phyloP scores from a whole-genome alignment of 805 yeast species.

The Pichia manshurica region DNA sequence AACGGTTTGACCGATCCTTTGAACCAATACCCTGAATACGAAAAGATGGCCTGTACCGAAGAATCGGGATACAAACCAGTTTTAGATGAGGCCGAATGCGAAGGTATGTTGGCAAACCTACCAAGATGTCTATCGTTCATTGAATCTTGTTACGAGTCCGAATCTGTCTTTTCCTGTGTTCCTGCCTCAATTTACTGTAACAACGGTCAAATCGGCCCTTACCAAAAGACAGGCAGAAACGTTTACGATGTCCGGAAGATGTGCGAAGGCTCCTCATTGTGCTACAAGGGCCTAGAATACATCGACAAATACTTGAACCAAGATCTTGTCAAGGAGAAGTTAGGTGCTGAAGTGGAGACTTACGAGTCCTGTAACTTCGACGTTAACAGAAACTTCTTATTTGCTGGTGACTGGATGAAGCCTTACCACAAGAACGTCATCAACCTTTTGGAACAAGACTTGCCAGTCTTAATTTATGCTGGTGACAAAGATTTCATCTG shows the following conservation, averaged over 20 bases:
- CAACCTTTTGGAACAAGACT: conserved; percentile 54
- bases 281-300: conserved; percentile 47
- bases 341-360: conserved; percentile 50
- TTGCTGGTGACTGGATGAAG: conserved; percentile 60
- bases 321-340: conserved; percentile 45
- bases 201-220: conserved; percentile 55
- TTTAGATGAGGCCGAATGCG: conserved; percentile 63
- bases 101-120: conserved; percentile 51
- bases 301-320: conserved; percentile 49
- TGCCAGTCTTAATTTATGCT: conserved; percentile 86
- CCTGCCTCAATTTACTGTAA: conserved; percentile 62
- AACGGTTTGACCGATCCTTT: conserved; percentile 88
- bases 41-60: conserved; percentile 91
- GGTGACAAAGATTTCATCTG: conserved; percentile 92
- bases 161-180: conserved; percentile 53
- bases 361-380: conserved; percentile 48
- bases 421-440: conserved; percentile 57
- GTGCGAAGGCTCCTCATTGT: conserved; percentile 47
- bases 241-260: conserved; percentile 57
- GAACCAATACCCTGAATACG: conserved; percentile 69
- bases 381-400: conserved; percentile 43
- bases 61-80: conserved; percentile 76
- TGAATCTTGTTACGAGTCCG: conserved; percentile 57
- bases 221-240: conserved; percentile 52
- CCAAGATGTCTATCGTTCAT: conserved; percentile 62